phyloP scores from a whole-genome alignment of 2,329 filamentous ascomycete genomes.

The Ilyonectria robusta region DNA sequence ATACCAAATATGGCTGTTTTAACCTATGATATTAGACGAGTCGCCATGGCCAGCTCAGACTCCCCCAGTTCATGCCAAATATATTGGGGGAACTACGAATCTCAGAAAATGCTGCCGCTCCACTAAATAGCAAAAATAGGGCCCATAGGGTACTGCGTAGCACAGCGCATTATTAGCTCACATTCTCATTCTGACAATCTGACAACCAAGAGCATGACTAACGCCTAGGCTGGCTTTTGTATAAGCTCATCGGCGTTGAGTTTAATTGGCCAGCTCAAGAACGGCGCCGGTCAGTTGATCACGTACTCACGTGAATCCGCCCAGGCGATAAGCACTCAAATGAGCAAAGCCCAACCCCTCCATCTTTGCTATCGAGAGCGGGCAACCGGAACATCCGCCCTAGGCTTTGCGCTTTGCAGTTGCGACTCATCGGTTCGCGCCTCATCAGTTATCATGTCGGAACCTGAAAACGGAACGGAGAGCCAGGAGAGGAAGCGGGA shows the following conservation, averaged over 20 bases:
- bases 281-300: not conserved
- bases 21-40: no score
- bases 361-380: not conserved
- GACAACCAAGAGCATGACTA: not conserved
- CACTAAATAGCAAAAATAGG: no score
- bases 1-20: no score
- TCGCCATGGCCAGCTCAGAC: no score
- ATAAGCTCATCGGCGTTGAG: not conserved
- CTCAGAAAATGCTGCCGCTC: no score
- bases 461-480: not conserved
- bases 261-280: not conserved
- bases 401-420: not conserved
- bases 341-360: not conserved
- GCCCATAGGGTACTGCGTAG: no score
- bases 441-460: not conserved
- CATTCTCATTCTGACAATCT: not conserved
- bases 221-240: not conserved
- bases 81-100: no score
- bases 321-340: not conserved
- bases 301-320: not conserved
- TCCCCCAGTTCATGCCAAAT: no score
- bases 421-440: not conserved
- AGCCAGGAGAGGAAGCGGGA: not conserved
- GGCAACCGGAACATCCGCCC: not conserved
- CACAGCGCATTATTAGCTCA: no score